These are phyloP conservation scores for Pleodorina starrii DNA, from an alignment of 139 green algal genomes.

Conservation along the genomic window DNA sequence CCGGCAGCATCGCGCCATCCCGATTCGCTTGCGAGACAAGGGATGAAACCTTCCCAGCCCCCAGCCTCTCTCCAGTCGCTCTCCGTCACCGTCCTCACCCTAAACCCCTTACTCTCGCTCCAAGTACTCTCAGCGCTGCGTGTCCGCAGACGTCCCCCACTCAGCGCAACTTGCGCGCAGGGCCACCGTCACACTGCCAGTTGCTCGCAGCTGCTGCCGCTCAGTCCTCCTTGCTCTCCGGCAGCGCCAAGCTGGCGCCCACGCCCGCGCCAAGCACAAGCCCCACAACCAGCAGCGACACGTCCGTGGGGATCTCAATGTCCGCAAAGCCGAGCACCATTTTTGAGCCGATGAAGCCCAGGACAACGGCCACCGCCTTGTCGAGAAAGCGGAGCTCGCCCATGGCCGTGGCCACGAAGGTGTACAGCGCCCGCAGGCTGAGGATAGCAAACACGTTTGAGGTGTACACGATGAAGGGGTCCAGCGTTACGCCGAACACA, in stretches of 20 bases:
- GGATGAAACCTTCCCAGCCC: too few species aligned
- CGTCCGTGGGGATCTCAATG: slow-evolving; percentile 79
- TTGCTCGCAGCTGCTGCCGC: not conserved
- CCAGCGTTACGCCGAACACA: slow-evolving; percentile 94
- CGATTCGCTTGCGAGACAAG: too few species aligned
- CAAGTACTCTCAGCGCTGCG: too few species aligned
- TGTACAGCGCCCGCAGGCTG: slow-evolving; percentile 85
- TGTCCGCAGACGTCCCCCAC: too few species aligned
- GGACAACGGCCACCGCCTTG: slow-evolving; percentile 89
- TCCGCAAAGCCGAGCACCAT: slow-evolving; percentile 86
- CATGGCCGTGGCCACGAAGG: slow-evolving; percentile 69
- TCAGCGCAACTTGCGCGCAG: too few species aligned
- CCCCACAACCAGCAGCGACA: slow-evolving; percentile 82
- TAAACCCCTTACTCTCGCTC: too few species aligned
- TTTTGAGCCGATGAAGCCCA: slow-evolving; percentile 91
- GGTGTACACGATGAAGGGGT: slow-evolving; percentile 98
- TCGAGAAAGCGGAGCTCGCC: slow-evolving; percentile 81
- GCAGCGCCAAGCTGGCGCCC: slow-evolving; percentile 74
- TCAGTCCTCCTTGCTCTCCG: slow-evolving; percentile 53
- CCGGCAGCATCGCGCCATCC: too few species aligned
- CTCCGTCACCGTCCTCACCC: too few species aligned
- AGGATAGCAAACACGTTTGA: slow-evolving; percentile 97
- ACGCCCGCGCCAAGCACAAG: slow-evolving; percentile 82
- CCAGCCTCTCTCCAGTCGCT: too few species aligned
- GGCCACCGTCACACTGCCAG: too few species aligned